These are phyloP conservation scores for rapeseed (Brassica napus) DNA, from an alignment of 345 rosid species.

Conservation along the genomic window DNA sequence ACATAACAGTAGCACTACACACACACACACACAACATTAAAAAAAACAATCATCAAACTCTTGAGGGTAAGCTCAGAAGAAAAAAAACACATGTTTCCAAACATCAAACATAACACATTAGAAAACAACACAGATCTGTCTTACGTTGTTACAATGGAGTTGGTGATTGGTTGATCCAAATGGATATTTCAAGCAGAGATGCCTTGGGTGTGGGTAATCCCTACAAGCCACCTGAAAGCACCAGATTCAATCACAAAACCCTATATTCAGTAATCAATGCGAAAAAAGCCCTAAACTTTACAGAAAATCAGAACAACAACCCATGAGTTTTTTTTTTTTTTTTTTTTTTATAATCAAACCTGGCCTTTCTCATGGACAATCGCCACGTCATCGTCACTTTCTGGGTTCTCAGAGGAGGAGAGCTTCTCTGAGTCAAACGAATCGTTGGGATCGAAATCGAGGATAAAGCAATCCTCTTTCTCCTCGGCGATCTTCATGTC, in stretches of 20 bases:
- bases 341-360: conserved; percentile 2
- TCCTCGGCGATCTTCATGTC: conserved; percentile 50
- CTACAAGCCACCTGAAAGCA: conserved; percentile 65
- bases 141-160: conserved; percentile 52
- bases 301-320: neutral
- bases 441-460: conserved; percentile 61
- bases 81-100: neutral
- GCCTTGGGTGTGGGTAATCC: conserved; percentile 81
- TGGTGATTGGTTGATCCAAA: conserved; percentile 52
- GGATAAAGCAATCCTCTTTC: conserved; percentile 62
- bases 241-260: neutral
- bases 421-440: conserved; percentile 15
- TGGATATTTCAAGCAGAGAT: conserved; percentile 59
- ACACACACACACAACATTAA: neutral
- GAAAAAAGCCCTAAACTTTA: neutral
- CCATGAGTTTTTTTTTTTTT: neutral
- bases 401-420: conserved; percentile 7
- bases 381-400: conserved; percentile 8
- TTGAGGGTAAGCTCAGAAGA: neutral
- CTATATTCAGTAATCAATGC: neutral
- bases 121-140: neutral
- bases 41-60: neutral
- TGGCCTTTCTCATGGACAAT: conserved; percentile 35
- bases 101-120: neutral
- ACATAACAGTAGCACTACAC: conserved; percentile 75